A percentile compares a stretch with the other conserved stretches of the same genome.
Evolutionary conservation across 345 rosid genomes (phyloP).

Genomic region (Luvunga scandens): DNA sequence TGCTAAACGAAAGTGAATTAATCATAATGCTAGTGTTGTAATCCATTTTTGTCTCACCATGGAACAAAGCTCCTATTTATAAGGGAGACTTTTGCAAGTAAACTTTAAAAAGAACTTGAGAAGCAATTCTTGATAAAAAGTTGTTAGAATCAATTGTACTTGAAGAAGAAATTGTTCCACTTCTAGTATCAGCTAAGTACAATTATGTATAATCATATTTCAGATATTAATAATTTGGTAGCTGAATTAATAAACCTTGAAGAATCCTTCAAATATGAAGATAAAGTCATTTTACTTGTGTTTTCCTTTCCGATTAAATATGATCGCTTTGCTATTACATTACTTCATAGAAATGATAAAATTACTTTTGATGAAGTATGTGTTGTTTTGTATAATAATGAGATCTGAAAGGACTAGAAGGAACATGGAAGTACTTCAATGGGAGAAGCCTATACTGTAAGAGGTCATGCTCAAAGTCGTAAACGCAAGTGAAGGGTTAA

Average conservation of each 20-base stretch:
- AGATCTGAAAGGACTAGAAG: background rate
- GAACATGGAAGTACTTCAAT: background rate
- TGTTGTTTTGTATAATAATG: background rate
- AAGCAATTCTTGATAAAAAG: background rate
- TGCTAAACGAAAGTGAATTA: too few relatives aligned
- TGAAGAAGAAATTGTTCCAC: too few relatives aligned
- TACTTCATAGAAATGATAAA: background rate
- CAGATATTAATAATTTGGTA: background rate
- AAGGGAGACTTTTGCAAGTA: background rate
- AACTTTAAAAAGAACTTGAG: background rate
- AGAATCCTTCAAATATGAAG: background rate
- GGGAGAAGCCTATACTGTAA: background rate
- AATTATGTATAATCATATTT: background rate
- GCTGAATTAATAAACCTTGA: background rate
- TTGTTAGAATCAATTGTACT: background rate
- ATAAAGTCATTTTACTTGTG: background rate
- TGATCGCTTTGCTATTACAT: background rate
- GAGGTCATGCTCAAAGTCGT: background rate
- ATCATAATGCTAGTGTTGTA: too few relatives aligned
- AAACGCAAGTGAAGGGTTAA: too few relatives aligned
- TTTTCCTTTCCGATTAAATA: background rate
- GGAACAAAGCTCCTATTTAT: too few relatives aligned
- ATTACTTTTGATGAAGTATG: too few relatives aligned
- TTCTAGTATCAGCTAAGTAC: background rate
- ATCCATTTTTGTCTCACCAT: too few relatives aligned